phyloP scores from a whole-genome alignment of 2,329 filamentous ascomycete species.

The Xylaria sp. region DNA sequence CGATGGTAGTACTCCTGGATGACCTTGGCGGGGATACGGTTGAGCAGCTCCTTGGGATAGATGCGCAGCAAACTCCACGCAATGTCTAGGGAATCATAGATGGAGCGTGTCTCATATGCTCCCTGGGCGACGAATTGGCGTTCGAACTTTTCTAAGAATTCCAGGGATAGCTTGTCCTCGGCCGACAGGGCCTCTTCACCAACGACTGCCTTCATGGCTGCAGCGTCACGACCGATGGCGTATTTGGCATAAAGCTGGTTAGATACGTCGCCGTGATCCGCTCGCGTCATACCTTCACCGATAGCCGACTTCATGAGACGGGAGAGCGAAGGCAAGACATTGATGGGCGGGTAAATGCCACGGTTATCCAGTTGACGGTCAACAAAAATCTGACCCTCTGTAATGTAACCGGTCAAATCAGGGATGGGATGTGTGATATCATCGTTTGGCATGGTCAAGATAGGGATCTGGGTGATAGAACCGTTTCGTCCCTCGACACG shows the following conservation, averaged over 20 bases:
- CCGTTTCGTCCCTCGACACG: slow-evolving; percentile 97
- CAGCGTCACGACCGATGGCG: slow-evolving; percentile 97
- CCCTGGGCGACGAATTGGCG: slow-evolving; percentile 93
- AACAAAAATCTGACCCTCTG: slow-evolving; percentile 97
- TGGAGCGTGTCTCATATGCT: slow-evolving; percentile 89
- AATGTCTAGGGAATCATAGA: slow-evolving; percentile 93
- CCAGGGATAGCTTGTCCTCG: slow-evolving; percentile 96
- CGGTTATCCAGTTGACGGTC: slow-evolving; percentile 95
- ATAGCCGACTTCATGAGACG: slow-evolving; percentile 99
- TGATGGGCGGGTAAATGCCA: slow-evolving; percentile 98
- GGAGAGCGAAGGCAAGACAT: slow-evolving; percentile 95
- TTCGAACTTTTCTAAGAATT: slow-evolving; percentile 99
- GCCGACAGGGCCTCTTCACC: slow-evolving; percentile 95
- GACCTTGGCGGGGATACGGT: slow-evolving; percentile 88
- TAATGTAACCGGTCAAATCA: slow-evolving; percentile 98
- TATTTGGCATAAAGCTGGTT: slow-evolving; percentile 99
- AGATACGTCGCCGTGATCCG: slow-evolving; percentile 97
- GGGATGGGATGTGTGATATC: slow-evolving; percentile 99
- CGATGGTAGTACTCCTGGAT: slow-evolving; percentile 86
- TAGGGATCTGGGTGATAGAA: slow-evolving; percentile 98
- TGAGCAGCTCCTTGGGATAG: slow-evolving; percentile 97
- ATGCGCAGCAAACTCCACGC: slow-evolving; percentile 97
- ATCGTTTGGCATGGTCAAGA: slow-evolving; percentile 99
- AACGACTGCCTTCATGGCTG: slow-evolving; percentile 99
- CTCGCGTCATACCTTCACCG: slow-evolving; percentile 94